phyloP scores from a whole-genome alignment of 169 alveolate species.

The Cardiosporidium cionae region DNA sequence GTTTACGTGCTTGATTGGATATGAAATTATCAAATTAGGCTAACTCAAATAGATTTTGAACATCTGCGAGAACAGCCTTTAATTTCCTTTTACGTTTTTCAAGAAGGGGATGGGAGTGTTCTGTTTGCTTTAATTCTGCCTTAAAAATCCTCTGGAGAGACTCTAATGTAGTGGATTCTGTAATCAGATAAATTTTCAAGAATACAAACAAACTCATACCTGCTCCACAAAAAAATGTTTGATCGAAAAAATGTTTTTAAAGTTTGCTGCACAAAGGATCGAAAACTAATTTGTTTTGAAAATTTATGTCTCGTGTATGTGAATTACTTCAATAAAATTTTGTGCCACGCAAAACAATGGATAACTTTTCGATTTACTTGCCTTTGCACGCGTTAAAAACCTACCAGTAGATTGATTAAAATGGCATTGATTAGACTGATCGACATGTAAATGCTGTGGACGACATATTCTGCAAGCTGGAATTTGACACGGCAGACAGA shows the following conservation, averaged over 20 bases:
- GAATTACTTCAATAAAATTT: no score
- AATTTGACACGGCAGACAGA: conserved; percentile 59
- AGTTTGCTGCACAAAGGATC: no score
- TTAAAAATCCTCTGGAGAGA: not conserved
- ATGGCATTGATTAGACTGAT: conserved; percentile 9
- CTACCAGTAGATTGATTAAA: not conserved
- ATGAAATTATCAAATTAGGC: no score
- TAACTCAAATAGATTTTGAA: not conserved
- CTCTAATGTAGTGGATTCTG: not conserved
- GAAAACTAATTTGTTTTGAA: no score
- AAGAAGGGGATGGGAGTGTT: not conserved
- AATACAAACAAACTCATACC: no score
- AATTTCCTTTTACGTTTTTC: not conserved
- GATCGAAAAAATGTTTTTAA: no score
- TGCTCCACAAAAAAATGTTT: no score
- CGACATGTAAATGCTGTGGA: conserved; percentile 59
- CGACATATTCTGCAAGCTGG: conserved; percentile 69
- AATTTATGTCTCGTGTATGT: no score
- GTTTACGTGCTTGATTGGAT: no score
- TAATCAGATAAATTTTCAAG: not conserved
- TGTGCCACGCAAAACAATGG: no score
- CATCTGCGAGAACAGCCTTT: not conserved
- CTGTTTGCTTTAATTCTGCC: not conserved
- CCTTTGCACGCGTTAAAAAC: not conserved
- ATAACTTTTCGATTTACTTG: not conserved